Conservation (phyloP, 140 eudicot genomes). For the Senecio squalidus region DNA sequence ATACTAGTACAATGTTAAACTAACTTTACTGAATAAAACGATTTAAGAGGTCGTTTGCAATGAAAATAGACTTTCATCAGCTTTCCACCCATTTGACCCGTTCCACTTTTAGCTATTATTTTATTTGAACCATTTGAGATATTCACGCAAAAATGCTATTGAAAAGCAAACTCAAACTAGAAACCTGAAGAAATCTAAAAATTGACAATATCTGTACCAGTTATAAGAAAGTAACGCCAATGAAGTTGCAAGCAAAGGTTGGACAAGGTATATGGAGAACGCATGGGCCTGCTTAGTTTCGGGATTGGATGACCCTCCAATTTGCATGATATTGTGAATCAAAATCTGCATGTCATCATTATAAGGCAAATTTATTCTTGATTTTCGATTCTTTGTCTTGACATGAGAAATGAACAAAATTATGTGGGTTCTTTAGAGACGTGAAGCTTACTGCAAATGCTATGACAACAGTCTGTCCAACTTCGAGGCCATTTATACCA, state of each 20-base stretch:
- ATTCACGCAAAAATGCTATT: background rate
- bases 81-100: background rate
- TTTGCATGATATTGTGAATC: constrained; percentile 92
- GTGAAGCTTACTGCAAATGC: constrained; percentile 77
- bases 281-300: constrained; percentile 96
- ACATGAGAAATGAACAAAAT: background rate
- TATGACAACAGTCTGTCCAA: constrained; percentile 95
- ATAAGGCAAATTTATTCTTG: constrained; percentile 17
- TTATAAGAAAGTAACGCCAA: constrained; percentile 86
- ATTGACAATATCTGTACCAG: constrained; percentile 48
- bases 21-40: background rate
- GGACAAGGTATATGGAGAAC: constrained; percentile 88
- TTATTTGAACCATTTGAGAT: background rate
- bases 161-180: background rate
- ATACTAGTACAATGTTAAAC: no score
- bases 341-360: constrained; percentile 52
- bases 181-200: background rate
- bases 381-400: constrained; percentile 9
- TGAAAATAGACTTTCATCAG: background rate
- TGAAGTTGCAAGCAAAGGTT: constrained; percentile 92
- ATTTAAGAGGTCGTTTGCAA: background rate
- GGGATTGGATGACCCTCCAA: constrained; percentile 67
- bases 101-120: background rate
- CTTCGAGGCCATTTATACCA: constrained; percentile 97
- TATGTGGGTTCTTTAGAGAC: background rate